Evolutionary conservation across 805 yeast genomes (phyloP).

Genomic region (Ascoidea asiatica): DNA sequence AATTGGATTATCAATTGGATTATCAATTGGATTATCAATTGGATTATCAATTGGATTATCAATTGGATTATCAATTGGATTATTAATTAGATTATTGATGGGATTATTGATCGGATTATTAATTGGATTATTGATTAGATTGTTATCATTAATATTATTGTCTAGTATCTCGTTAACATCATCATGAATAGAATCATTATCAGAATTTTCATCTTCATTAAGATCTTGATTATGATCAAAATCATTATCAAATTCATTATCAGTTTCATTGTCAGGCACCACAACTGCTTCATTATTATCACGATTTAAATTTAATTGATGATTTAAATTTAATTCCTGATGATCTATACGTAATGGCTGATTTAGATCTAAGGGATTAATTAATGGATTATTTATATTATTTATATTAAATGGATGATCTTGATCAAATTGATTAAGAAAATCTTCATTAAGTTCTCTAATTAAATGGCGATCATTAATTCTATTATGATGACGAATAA

Average conservation of each 20-base stretch:
- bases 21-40: not conserved
- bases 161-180: constrained; percentile 1
- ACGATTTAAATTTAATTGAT: constrained; percentile 12
- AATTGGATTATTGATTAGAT: not conserved
- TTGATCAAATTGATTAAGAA: not conserved
- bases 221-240: constrained; percentile 6
- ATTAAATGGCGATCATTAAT: no score
- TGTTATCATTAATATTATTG: not conserved
- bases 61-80: not conserved
- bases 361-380: not conserved
- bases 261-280: constrained; percentile 12
- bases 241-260: constrained; percentile 12
- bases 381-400: no score
- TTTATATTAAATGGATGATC: no score
- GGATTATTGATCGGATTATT: not conserved
- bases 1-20: not conserved
- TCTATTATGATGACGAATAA: no score
- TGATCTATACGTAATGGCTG: not conserved
- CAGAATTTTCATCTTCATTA: constrained; percentile 4
- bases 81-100: not conserved
- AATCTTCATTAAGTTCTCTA: not conserved
- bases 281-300: no score
- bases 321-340: constrained; percentile 11
- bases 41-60: not conserved
- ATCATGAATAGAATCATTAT: constrained; percentile 9